phyloP scores from a whole-genome alignment of 768 basidiomycete species.

The Serendipita sp. region DNA sequence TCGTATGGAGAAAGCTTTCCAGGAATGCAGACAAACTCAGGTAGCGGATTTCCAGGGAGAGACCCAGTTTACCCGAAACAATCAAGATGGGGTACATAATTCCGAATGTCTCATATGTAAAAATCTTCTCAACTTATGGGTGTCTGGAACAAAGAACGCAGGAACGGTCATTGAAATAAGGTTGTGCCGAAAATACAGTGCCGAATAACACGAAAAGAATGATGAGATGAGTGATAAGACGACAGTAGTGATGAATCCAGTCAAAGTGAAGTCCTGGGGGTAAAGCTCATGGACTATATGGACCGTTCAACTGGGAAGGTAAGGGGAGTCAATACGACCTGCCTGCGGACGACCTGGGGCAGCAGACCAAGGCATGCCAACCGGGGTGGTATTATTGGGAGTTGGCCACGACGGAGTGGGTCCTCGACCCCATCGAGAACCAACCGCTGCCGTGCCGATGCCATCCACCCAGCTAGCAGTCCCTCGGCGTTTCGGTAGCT shows the following conservation, averaged over 20 bases:
- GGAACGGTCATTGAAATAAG: too few relatives aligned
- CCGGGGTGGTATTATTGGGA: neutral
- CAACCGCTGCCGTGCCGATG: neutral
- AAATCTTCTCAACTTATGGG: too few relatives aligned
- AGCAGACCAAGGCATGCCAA: neutral
- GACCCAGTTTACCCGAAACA: too few relatives aligned
- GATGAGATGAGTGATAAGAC: neutral
- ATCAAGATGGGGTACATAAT: too few relatives aligned
- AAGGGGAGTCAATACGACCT: neutral
- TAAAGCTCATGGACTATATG: too few relatives aligned
- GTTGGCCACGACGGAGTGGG: neutral
- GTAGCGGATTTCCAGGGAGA: too few relatives aligned
- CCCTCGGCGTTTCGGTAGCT: slow-evolving; percentile 2
- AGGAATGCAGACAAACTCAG: too few relatives aligned
- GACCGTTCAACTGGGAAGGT: neutral
- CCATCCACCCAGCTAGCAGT: neutral
- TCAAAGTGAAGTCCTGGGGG: too few relatives aligned
- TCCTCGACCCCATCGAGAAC: neutral
- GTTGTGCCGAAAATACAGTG: neutral
- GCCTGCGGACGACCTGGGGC: neutral
- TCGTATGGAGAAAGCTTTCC: too few relatives aligned
- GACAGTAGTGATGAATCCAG: too few relatives aligned
- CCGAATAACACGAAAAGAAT: neutral
- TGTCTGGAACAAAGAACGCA: too few relatives aligned
- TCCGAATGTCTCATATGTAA: too few relatives aligned